A percentile compares a stretch with the other conserved stretches of the same genome.
phyloP scores from a whole-genome alignment of 2,329 filamentous ascomycete species.

The Trichoderma pleuroti region DNA sequence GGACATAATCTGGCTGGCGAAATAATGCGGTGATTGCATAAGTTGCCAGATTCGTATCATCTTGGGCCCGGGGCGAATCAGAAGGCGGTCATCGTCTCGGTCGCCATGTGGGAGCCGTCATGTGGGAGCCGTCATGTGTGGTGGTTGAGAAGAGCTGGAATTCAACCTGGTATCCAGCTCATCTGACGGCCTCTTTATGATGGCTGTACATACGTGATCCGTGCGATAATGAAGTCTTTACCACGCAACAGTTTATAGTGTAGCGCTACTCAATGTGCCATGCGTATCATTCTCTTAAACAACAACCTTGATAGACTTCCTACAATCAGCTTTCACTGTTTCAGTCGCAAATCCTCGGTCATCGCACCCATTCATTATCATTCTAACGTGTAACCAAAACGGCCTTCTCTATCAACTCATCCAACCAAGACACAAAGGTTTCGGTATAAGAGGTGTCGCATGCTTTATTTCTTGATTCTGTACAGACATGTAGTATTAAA shows the following conservation, averaged over 20 bases:
- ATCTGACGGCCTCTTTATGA: neutral
- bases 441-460: neutral
- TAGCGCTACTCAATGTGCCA: neutral
- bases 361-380: neutral
- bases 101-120: neutral
- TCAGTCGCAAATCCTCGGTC: neutral
- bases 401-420: neutral
- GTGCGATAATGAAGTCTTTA: neutral
- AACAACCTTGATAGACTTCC: neutral
- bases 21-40: neutral
- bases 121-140: neutral
- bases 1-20: neutral
- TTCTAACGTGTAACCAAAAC: neutral
- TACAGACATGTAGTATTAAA: neutral
- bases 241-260: neutral
- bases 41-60: neutral
- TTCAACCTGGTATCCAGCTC: neutral
- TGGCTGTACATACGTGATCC: too few relatives aligned
- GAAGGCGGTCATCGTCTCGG: neutral
- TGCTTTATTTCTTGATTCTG: neutral
- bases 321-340: neutral
- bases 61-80: neutral
- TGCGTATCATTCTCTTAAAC: neutral
- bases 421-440: neutral
- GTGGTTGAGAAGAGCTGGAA: neutral